A percentile compares a stretch with the other conserved stretches of the same genome.
Conservation (phyloP, 2,329 filamentous ascomycete genomes). For the Fonsecaea multimorphosa region DNA sequence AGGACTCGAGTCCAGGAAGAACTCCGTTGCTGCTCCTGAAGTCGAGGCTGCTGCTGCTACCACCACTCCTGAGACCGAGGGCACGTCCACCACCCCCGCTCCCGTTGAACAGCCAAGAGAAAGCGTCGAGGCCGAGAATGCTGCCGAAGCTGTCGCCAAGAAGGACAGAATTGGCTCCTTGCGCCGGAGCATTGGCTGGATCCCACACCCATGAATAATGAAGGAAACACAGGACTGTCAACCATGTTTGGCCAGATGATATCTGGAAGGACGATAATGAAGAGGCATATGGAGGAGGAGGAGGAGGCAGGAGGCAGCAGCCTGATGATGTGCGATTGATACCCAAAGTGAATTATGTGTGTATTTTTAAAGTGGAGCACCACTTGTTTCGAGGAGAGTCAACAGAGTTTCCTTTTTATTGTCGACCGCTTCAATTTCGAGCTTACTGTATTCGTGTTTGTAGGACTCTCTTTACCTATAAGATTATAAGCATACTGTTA, state of each 20-base stretch:
- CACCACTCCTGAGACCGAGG: slow-evolving; percentile 33
- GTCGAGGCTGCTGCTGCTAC: slow-evolving; percentile 24
- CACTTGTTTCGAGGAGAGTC: neutral
- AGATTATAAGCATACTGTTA: neutral
- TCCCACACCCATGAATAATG: slow-evolving; percentile 30
- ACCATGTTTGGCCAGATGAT: neutral
- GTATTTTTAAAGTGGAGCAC: neutral
- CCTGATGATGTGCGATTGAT: slow-evolving; percentile 14
- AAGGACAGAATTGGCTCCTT: slow-evolving; percentile 23
- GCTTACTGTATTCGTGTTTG: neutral
- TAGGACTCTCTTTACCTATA: neutral
- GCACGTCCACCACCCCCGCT: slow-evolving; percentile 20
- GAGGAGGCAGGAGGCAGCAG: neutral
- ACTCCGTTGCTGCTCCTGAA: slow-evolving; percentile 30
- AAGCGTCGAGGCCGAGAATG: slow-evolving; percentile 15
- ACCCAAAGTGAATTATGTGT: slow-evolving; percentile 14
- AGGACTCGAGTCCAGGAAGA: slow-evolving; percentile 33
- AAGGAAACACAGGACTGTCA: neutral
- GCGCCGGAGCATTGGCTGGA: slow-evolving; percentile 32
- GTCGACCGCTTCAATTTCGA: neutral
- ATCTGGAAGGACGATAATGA: neutral
- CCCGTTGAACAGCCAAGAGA: slow-evolving; percentile 29
- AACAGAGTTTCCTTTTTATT: neutral
- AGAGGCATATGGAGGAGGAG: neutral
- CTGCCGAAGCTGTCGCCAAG: slow-evolving; percentile 14